Conservation (phyloP, 192 early-diverging fungal genomes). For the Backusella liffmaniae region DNA sequence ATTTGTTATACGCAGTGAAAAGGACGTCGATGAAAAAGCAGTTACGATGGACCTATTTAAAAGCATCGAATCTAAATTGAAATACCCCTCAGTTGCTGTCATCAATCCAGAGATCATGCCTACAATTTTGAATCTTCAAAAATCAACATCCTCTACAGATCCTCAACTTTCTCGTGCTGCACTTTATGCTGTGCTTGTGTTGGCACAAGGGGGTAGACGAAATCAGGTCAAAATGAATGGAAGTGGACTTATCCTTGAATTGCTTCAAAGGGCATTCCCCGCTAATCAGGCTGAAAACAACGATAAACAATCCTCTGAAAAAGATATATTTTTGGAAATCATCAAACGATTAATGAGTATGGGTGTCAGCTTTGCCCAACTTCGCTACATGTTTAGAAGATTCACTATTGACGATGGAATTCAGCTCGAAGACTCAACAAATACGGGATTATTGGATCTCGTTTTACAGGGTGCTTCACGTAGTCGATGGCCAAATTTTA, state of each 20-base stretch:
- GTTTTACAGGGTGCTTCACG: constrained; percentile 49
- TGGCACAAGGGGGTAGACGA: constrained; percentile 47
- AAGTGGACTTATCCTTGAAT: constrained; percentile 44
- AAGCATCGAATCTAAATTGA: constrained; percentile 19
- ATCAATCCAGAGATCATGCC: constrained; percentile 36
- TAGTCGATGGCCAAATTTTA: constrained; percentile 60
- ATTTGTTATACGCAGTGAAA: constrained; percentile 36
- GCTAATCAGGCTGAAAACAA: not conserved
- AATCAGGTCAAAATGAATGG: constrained; percentile 58
- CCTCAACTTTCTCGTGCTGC: constrained; percentile 26
- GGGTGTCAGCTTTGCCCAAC: constrained; percentile 52
- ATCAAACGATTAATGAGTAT: constrained; percentile 53
- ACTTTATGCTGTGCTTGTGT: constrained; percentile 38
- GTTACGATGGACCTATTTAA: not conserved
- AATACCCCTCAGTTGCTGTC: constrained; percentile 10
- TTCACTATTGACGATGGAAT: constrained; percentile 25
- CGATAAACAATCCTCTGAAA: constrained; percentile 15
- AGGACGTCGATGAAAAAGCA: not conserved
- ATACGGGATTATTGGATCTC: constrained; percentile 44
- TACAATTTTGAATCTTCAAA: constrained; percentile 35
- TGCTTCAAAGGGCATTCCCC: constrained; percentile 38
- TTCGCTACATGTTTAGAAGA: constrained; percentile 56
- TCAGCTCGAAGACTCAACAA: constrained; percentile 30
- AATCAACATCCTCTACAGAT: constrained; percentile 13
- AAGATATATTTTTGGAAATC: constrained; percentile 37